Conservation (phyloP, 768 basidiomycete species). For the Termitomyces sp. region DNA sequence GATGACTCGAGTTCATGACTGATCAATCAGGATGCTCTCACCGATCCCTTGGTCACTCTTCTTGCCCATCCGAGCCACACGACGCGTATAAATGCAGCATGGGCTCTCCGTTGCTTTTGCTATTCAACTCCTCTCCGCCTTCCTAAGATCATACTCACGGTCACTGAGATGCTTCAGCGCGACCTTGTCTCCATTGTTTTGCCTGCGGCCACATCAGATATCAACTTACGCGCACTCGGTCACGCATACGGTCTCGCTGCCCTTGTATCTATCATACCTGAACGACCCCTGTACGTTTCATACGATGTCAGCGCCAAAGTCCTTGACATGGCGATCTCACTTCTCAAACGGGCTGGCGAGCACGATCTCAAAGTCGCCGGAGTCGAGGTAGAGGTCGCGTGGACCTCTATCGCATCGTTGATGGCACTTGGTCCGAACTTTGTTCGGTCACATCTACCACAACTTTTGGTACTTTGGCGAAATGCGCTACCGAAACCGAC, state of each 20-base stretch:
- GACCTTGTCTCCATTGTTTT: conserved; percentile 72
- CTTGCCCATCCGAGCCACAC: conserved; percentile 84
- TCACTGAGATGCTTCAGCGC: conserved; percentile 79
- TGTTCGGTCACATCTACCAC: conserved; percentile 88
- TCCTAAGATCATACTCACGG: conserved; percentile 68
- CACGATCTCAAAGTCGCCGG: conserved; percentile 81
- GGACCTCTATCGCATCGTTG: conserved; percentile 85
- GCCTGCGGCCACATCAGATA: conserved; percentile 66
- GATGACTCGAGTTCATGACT: background rate
- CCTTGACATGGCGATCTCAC: conserved; percentile 83
- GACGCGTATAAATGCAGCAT: conserved; percentile 81
- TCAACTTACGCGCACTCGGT: conserved; percentile 69
- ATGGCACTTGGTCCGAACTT: conserved; percentile 94
- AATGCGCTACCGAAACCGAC: conserved; percentile 96
- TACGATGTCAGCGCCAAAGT: conserved; percentile 90
- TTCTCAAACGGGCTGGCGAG: conserved; percentile 87
- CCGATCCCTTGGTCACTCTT: conserved; percentile 80
- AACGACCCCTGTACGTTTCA: conserved; percentile 88
- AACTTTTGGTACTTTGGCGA: conserved; percentile 92
- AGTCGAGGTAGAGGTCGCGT: conserved; percentile 88
- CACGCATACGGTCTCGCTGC: conserved; percentile 89
- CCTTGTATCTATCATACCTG: conserved; percentile 79
- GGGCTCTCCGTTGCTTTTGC: conserved; percentile 88
- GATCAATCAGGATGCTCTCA: conserved; percentile 63
- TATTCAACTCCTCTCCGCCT: conserved; percentile 82